These are phyloP conservation scores for Fusarium transvaalense DNA, from an alignment of 2,329 filamentous ascomycete species.

Conservation along the genomic window DNA sequence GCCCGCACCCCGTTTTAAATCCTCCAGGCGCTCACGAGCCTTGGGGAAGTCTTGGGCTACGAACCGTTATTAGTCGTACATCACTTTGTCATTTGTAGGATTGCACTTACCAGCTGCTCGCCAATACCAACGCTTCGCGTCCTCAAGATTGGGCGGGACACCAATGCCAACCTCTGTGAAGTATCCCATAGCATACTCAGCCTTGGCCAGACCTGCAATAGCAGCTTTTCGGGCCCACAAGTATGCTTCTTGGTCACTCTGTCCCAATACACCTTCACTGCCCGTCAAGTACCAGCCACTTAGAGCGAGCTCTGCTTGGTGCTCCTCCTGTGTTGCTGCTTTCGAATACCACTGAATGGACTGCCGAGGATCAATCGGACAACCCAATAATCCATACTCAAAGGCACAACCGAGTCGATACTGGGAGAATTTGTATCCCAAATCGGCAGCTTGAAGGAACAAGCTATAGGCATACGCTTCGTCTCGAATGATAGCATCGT, in stretches of 20 bases:
- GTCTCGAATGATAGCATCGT: slow-evolving; percentile 83
- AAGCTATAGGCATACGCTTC: slow-evolving; percentile 84
- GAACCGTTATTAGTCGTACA: slow-evolving; percentile 45
- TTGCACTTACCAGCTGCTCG: slow-evolving; percentile 86
- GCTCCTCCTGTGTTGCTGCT: slow-evolving; percentile 92
- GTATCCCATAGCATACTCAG: slow-evolving; percentile 97
- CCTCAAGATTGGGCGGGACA: slow-evolving; percentile 85
- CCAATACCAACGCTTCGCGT: slow-evolving; percentile 99
- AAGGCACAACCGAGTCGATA: slow-evolving; percentile 89
- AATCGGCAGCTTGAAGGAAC: slow-evolving; percentile 85
- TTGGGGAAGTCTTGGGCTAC: slow-evolving; percentile 94
- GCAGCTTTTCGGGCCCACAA: slow-evolving; percentile 97
- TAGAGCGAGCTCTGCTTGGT: slow-evolving; percentile 87
- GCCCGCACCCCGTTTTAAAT: slow-evolving; percentile 81
- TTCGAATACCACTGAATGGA: slow-evolving; percentile 95
- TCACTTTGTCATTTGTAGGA: neutral
- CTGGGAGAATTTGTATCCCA: slow-evolving; percentile 96
- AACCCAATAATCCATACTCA: slow-evolving; percentile 89
- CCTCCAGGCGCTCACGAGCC: slow-evolving; percentile 90
- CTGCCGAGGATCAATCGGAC: slow-evolving; percentile 82
- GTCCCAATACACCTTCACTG: slow-evolving; percentile 85
- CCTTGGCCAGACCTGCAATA: slow-evolving; percentile 87
- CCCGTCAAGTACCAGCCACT: slow-evolving; percentile 97
- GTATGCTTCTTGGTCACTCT: slow-evolving; percentile 96
- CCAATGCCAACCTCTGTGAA: slow-evolving; percentile 97